Evolutionary conservation across 345 rosid species (phyloP).

Genomic region (Hibiscus syriacus): DNA sequence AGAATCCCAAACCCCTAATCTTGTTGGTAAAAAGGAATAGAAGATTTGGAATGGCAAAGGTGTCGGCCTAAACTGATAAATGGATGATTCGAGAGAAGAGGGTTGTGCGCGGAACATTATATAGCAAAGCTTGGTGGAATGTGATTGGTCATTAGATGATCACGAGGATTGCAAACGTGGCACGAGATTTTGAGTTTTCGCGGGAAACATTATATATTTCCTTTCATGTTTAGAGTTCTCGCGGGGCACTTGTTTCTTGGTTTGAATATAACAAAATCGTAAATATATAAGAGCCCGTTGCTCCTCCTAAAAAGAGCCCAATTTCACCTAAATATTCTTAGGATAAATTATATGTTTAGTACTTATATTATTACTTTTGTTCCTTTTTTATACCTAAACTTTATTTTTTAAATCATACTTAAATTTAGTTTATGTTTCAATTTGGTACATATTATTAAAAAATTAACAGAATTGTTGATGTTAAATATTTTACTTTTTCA

Average conservation of each 20-base stretch:
- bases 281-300: too few species aligned
- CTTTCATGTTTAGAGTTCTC: background rate
- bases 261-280: background rate
- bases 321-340: too few species aligned
- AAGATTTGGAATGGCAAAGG: background rate
- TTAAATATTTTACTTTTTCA: too few species aligned
- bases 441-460: too few species aligned
- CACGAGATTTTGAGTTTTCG: constrained; percentile 1
- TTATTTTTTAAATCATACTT: too few species aligned
- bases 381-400: too few species aligned
- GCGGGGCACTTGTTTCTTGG: background rate
- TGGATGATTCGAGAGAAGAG: background rate
- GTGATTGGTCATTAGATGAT: constrained; percentile 18
- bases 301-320: too few species aligned
- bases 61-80: background rate
- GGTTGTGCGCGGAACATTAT: background rate
- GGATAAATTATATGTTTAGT: too few species aligned
- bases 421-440: too few species aligned
- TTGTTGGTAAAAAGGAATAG: background rate
- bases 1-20: constrained; percentile 8
- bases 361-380: too few species aligned
- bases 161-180: constrained; percentile 47
- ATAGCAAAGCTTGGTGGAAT: constrained; percentile 9
- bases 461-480: too few species aligned
- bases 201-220: constrained; percentile 23